Base-by-base conservation (phyloP, 2,329 filamentous ascomycete genomes). In the Clonostachys chloroleuca region DNA sequence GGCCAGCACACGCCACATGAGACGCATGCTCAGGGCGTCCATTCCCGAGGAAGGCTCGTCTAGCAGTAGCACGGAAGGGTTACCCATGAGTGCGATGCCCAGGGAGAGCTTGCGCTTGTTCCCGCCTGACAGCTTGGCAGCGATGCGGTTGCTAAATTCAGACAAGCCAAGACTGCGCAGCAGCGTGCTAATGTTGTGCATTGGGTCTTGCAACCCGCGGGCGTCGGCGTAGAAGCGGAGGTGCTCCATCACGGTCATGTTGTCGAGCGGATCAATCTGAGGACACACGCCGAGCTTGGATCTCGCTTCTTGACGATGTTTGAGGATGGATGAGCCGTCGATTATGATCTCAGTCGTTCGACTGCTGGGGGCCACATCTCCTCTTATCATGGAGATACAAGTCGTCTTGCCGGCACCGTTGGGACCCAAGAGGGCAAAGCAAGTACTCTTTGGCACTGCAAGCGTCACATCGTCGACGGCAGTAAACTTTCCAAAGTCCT, bases 41-140 rank as follows among this genome's bases (percentile, higher is more conserved):
- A 96, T 87, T 1, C 92, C 91, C 0, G 86, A 91, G 1, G 82
- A 88, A 0, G 92, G 92, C 61, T 96, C 92, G 59, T 97, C 92
- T 3, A 96, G 83, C 0, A 96, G 75, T 1, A 97, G 72, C 0
- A 96, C 91, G 0, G 84, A 81, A 0, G 92, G 92, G 56, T 96
- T 95, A 5, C 92, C 92, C 79, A 96, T 95, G 2, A 97, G 71
- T 0, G 92, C 92, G 47, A 96, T 95, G 4, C 87, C 92, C 0
- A 96, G 77, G n/a, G 83, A 89, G 2, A 97, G 73, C 66, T 96
- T 97, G n/a, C 92, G 78, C 70, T 95, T 95, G 69, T 96, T 96
- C 33, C 92, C 92, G 10, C 92, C 92, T 0, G 87, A 92, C 0
- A 96, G 77, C 41, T 87, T 86, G 47, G 80, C 77, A 0, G 89